Conservation (phyloP, 2,329 filamentous ascomycete genomes). For the Aciculosporium take region DNA sequence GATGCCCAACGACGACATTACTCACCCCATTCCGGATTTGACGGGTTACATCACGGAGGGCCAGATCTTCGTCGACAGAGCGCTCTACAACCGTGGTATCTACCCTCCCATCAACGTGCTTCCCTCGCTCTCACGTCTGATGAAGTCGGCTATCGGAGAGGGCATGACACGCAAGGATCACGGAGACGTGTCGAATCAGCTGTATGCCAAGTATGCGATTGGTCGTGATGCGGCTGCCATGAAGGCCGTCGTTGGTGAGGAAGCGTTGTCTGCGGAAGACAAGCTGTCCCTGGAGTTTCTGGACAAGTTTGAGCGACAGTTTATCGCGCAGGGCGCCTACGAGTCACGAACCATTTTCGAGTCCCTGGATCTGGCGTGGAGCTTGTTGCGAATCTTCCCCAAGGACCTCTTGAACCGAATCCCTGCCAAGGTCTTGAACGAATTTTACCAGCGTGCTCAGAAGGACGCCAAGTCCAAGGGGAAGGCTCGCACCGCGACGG, state of each 20-base stretch:
- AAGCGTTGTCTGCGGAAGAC: slow-evolving; percentile 88
- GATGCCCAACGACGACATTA: slow-evolving; percentile 99
- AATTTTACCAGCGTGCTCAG: slow-evolving; percentile 62
- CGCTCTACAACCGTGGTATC: slow-evolving; percentile 88
- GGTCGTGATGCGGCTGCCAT: slow-evolving; percentile 95
- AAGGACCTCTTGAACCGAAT: slow-evolving; percentile 97
- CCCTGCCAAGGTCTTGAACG: slow-evolving; percentile 66
- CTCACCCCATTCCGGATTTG: slow-evolving; percentile 95
- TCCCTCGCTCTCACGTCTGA: slow-evolving; percentile 93
- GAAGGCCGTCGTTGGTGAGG: slow-evolving; percentile 98
- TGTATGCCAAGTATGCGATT: slow-evolving; percentile 99
- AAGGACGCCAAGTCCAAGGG: slow-evolving; percentile 49
- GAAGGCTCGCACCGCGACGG: slow-evolving; percentile 34
- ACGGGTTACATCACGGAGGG: slow-evolving; percentile 99
- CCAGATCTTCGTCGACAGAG: slow-evolving; percentile 93
- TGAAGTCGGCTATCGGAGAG: slow-evolving; percentile 99
- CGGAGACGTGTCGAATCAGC: slow-evolving; percentile 96
- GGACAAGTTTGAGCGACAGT: slow-evolving; percentile 94
- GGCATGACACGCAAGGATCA: slow-evolving; percentile 94
- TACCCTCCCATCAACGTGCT: slow-evolving; percentile 98
- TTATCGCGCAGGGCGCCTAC: slow-evolving; percentile 85
- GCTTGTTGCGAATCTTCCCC: slow-evolving; percentile 88
- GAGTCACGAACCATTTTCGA: slow-evolving; percentile 86
- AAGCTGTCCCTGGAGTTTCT: slow-evolving; percentile 96
- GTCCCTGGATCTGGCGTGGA: slow-evolving; percentile 92